Conservation (phyloP, 257 asterid species). For the Leonotis leonurus region DNA sequence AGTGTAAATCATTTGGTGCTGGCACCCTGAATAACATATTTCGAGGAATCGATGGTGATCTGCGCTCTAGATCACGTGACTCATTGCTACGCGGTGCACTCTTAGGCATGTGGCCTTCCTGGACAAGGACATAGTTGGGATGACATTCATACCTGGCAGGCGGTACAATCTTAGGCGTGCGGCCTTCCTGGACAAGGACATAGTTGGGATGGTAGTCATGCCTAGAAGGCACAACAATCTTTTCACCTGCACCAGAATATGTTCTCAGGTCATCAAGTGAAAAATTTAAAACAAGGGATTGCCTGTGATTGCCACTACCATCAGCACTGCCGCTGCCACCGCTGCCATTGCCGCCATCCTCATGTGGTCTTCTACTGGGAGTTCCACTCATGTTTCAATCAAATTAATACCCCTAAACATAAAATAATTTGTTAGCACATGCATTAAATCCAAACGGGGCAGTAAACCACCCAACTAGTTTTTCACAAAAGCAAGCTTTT, state of each 20-base stretch:
- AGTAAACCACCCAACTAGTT: background rate
- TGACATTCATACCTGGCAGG: conserved; percentile 54
- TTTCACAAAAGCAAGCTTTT: background rate
- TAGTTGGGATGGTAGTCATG: conserved; percentile 58
- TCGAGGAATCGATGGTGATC: conserved; percentile 61
- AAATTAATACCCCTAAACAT: background rate
- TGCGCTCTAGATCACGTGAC: conserved; percentile 63
- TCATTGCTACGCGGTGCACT: conserved; percentile 55
- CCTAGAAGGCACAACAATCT: conserved; percentile 35
- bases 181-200: too few relatives aligned
- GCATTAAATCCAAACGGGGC: background rate
- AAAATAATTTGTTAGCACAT: background rate
- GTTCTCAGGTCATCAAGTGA: conserved; percentile 63
- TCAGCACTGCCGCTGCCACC: conserved; percentile 28
- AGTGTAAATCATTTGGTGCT: conserved; percentile 46
- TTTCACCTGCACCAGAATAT: conserved; percentile 41
- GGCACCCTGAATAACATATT: conserved; percentile 46
- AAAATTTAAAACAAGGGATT: conserved; percentile 51
- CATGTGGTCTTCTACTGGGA: conserved; percentile 68
- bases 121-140: conserved; percentile 44
- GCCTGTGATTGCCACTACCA: conserved; percentile 41
- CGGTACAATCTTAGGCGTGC: conserved; percentile 38
- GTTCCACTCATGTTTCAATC: conserved; percentile 55
- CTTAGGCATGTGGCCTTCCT: conserved; percentile 62
- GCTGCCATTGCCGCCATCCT: conserved; percentile 58